phyloP scores from a whole-genome alignment of 2,329 filamentous ascomycete species.

The Pezicula radicicola region DNA sequence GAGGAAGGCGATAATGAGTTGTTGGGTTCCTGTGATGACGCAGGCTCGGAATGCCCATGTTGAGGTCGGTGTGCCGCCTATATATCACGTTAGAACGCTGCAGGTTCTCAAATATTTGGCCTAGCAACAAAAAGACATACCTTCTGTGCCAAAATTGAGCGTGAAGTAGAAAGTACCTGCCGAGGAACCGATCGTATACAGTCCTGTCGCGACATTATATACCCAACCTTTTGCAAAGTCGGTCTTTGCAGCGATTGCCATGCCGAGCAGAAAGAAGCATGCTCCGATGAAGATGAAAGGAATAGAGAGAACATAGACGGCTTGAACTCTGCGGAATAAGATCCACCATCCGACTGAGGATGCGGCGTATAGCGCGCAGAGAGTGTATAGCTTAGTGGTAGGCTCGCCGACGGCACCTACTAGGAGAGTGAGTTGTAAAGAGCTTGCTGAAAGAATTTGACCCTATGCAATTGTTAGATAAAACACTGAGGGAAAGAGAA shows the following conservation, averaged over 20 bases:
- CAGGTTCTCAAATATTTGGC: too few species aligned
- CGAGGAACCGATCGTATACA: background rate
- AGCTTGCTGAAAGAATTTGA: conserved; percentile 62
- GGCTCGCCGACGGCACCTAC: conserved; percentile 57
- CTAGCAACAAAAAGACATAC: background rate
- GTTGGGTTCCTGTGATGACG: background rate
- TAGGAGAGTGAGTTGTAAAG: conserved; percentile 63
- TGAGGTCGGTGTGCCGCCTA: background rate
- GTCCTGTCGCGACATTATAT: background rate
- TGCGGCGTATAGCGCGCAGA: conserved; percentile 54
- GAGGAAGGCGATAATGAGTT: background rate
- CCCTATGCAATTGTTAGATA: conserved; percentile 16
- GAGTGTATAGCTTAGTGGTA: conserved; percentile 54
- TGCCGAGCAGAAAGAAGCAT: conserved; percentile 58
- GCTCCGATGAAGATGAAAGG: conserved; percentile 61
- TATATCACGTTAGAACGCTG: background rate
- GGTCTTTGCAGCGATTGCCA: conserved; percentile 47
- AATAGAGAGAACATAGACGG: conserved; percentile 52
- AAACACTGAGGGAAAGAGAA: background rate
- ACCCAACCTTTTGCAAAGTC: background rate
- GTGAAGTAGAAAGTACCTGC: background rate
- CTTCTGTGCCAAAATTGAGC: conserved; percentile 1
- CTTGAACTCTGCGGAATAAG: conserved; percentile 53
- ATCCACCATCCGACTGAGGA: conserved; percentile 60
- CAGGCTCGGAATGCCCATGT: conserved; percentile 1